Evolutionary conservation across 2,329 filamentous ascomycete species (phyloP).

Genomic region (Alternaria longipes): DNA sequence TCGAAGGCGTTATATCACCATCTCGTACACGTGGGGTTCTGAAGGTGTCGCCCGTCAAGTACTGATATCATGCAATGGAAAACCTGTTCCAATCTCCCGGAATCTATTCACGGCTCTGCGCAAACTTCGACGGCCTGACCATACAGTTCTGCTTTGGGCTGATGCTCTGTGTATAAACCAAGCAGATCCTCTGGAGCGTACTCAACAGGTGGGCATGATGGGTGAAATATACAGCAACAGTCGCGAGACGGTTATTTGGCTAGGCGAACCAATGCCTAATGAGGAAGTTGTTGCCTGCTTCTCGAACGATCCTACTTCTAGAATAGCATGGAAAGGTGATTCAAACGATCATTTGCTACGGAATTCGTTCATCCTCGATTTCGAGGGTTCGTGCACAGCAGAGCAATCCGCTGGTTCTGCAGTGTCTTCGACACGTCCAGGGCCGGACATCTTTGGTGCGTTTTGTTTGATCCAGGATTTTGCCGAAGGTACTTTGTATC

Average conservation of each 20-base stretch:
- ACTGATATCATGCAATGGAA: constrained; percentile 22
- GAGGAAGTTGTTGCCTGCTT: not conserved
- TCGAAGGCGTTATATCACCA: constrained; percentile 17
- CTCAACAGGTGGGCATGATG: constrained; percentile 15
- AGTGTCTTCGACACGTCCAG: not conserved
- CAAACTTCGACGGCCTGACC: constrained; percentile 17
- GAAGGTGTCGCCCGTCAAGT: constrained; percentile 11
- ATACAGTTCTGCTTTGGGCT: constrained; percentile 4
- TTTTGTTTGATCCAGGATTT: constrained; percentile 30
- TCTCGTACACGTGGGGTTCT: constrained; percentile 27
- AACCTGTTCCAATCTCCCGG: constrained; percentile 15
- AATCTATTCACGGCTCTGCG: constrained; percentile 26
- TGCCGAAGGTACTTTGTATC: constrained; percentile 14
- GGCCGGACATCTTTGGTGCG: constrained; percentile 28
- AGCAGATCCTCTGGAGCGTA: constrained; percentile 6
- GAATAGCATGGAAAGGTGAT: constrained; percentile 7
- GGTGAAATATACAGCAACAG: constrained; percentile 15
- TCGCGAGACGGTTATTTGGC: constrained; percentile 14
- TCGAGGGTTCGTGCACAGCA: not conserved
- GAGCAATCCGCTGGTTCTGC: not conserved
- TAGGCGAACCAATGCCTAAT: constrained; percentile 1
- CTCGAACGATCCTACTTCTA: not conserved
- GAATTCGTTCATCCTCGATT: not conserved
- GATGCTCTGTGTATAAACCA: constrained; percentile 18
- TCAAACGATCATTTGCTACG: not conserved